These are phyloP conservation scores for Diplotaxis tenuifolia DNA, from an alignment of 345 rosid genomes.

Conservation along the genomic window DNA sequence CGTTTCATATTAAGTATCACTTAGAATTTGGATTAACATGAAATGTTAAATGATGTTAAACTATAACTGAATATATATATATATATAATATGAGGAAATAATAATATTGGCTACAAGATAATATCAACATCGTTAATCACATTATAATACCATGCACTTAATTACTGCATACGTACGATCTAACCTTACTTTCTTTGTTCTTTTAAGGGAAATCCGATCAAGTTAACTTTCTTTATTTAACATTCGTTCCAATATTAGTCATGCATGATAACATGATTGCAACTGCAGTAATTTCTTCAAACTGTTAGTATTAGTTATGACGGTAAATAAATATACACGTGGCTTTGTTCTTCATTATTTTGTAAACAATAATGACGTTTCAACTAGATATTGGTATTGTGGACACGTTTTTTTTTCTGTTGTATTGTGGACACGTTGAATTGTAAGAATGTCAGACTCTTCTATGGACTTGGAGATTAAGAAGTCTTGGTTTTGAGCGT, in stretches of 20 bases:
- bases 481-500: not conserved
- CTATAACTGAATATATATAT: not conserved
- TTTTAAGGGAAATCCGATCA: not conserved
- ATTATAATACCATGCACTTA: not conserved
- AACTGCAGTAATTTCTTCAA: not conserved
- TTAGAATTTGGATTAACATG: no score
- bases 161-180: not conserved
- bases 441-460: not conserved
- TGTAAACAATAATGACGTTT: not conserved
- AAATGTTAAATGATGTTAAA: no score
- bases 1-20: no score
- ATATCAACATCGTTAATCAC: not conserved
- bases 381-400: not conserved
- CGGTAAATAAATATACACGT: not conserved
- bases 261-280: not conserved
- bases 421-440: not conserved
- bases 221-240: not conserved
- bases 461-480: not conserved
- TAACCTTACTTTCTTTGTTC: not conserved
- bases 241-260: not conserved
- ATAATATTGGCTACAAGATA: not conserved
- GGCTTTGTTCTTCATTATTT: not conserved
- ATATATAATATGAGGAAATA: not conserved
- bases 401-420: no score
- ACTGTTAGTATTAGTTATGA: not conserved